Evolutionary conservation across 345 rosid species (phyloP).

Genomic region (Excoecaria agallocha): DNA sequence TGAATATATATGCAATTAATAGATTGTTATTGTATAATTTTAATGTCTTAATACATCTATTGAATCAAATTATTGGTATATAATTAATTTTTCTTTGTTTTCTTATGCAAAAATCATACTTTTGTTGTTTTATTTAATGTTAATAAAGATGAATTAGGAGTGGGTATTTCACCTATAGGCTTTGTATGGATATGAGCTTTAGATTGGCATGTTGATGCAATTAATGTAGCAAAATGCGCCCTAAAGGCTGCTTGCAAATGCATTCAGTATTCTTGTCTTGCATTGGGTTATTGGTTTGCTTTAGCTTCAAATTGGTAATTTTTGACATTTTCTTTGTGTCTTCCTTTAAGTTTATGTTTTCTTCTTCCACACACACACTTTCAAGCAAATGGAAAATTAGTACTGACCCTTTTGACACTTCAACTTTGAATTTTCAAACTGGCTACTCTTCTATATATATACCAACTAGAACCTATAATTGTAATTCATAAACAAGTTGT

Average conservation of each 20-base stretch:
- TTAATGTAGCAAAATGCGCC: neutral
- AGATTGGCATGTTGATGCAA: neutral
- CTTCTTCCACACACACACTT: neutral
- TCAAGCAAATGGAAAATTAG: too few relatives aligned
- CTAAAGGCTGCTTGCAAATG: too few relatives aligned
- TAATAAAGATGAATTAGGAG: neutral
- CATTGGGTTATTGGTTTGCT: neutral
- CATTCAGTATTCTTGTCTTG: too few relatives aligned
- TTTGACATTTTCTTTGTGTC: conserved; percentile 23
- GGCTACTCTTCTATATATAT: neutral
- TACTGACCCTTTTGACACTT: neutral
- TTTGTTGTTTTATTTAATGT: too few relatives aligned
- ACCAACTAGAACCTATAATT: conserved; percentile 40
- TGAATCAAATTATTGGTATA: too few relatives aligned
- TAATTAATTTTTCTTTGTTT: too few relatives aligned
- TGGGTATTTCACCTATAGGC: conserved; percentile 2
- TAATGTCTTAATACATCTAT: too few relatives aligned
- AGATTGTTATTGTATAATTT: too few relatives aligned
- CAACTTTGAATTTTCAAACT: conserved; percentile 29
- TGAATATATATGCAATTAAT: too few relatives aligned
- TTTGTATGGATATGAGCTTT: neutral
- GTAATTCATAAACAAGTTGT: conserved; percentile 42
- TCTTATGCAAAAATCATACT: too few relatives aligned
- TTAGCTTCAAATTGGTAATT: neutral
- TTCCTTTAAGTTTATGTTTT: conserved; percentile 28